Evolutionary conservation across 495 filamentous ascomycete genomes (phyloP).

Genomic region (Pseudevernia furfuracea): DNA sequence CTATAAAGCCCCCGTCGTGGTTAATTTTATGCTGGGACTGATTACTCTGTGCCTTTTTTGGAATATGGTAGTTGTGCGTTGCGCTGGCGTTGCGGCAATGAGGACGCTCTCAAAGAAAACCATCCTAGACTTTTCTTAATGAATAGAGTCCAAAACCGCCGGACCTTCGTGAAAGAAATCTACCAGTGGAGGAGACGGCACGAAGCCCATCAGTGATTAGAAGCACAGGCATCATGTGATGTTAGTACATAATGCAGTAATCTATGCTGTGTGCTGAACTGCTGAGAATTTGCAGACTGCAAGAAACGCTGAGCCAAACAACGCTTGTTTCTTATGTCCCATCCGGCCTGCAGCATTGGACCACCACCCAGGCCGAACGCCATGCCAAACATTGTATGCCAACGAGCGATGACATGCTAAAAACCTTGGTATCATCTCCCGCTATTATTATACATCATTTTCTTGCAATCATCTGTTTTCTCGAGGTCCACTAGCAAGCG

Average conservation of each 20-base stretch:
- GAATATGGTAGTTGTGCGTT: neutral
- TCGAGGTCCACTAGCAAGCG: constrained; percentile 51
- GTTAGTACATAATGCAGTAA: neutral
- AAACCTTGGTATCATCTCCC: constrained; percentile 10
- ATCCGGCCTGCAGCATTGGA: neutral
- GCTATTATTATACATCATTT: constrained; percentile 7
- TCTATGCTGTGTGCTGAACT: neutral
- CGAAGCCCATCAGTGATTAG: neutral
- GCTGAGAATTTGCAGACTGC: neutral
- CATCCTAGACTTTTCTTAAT: neutral
- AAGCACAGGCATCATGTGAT: neutral
- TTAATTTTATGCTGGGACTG: neutral
- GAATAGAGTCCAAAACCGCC: neutral
- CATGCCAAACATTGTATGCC: constrained; percentile 10
- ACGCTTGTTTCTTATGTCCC: constrained; percentile 4
- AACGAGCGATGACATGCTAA: neutral
- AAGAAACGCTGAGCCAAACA: neutral
- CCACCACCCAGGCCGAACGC: constrained; percentile 11
- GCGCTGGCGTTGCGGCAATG: neutral
- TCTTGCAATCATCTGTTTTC: neutral
- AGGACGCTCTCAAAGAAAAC: neutral
- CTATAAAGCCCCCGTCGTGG: neutral
- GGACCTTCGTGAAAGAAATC: neutral
- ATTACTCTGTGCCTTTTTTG: neutral
- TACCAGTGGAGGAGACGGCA: neutral